A percentile compares a stretch with the other conserved stretches of the same genome.
phyloP scores from a whole-genome alignment of 2,329 filamentous ascomycete species.

The Diaporthe vexans region DNA sequence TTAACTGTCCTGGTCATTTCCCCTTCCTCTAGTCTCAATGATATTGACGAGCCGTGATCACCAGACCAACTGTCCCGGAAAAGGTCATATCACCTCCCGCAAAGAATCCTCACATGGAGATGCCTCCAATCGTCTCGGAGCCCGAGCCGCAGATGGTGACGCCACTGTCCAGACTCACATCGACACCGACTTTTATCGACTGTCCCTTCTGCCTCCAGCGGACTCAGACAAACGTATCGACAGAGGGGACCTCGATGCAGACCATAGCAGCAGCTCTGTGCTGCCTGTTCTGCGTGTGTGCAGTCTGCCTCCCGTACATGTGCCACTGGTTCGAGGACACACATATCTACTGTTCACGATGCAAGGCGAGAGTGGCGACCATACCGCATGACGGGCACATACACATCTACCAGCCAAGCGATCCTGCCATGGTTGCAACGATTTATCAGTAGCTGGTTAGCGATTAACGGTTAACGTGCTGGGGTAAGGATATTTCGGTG shows the following conservation, averaged over 20 bases:
- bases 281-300: constrained; percentile 17
- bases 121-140: constrained; percentile 23
- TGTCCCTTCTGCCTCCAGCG: constrained; percentile 17
- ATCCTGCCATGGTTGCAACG: constrained; percentile 16
- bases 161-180: constrained; percentile 4
- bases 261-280: constrained; percentile 22
- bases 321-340: constrained; percentile 36
- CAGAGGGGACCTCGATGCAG: constrained; percentile 10
- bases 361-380: constrained; percentile 23
- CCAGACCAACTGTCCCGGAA: background rate
- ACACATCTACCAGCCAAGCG: constrained; percentile 7
- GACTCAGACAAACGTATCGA: constrained; percentile 1
- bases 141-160: constrained; percentile 34
- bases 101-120: constrained; percentile 34
- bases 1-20: background rate
- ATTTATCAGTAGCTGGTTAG: background rate
- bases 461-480: no score
- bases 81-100: background rate
- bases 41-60: background rate
- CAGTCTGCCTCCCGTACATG: constrained; percentile 12
- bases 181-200: constrained; percentile 9
- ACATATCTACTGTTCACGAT: constrained; percentile 20
- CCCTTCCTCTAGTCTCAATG: no score
- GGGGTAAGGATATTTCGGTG: background rate
- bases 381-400: constrained; percentile 29